A percentile compares a stretch with the other conserved stretches of the same genome.
phyloP scores from a whole-genome alignment of 768 basidiomycete genomes.

The Panellus pusillus region DNA sequence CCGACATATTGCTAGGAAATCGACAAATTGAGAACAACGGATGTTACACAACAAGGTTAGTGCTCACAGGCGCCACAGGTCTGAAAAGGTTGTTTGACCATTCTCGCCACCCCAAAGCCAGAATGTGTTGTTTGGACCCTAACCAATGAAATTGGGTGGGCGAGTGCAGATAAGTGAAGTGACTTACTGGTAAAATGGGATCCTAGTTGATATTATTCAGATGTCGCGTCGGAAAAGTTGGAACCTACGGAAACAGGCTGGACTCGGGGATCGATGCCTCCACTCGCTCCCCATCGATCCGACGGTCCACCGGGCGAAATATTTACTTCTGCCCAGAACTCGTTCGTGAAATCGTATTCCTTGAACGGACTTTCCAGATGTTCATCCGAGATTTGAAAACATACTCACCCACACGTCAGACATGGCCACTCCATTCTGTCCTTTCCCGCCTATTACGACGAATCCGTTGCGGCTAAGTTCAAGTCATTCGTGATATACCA shows the following conservation, averaged over 20 bases:
- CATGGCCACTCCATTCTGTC: conserved; percentile 49
- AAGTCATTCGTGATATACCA: conserved; percentile 9
- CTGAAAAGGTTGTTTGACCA: conserved; percentile 52
- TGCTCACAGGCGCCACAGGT: conserved; percentile 63
- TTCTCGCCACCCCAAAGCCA: conserved; percentile 74
- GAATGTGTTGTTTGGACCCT: conserved; percentile 67
- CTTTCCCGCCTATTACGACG: conserved; percentile 72
- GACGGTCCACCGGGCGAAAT: conserved; percentile 56
- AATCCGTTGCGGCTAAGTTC: conserved; percentile 68
- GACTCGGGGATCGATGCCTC: conserved; percentile 68
- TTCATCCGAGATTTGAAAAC: not conserved
- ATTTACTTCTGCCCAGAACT: conserved; percentile 71
- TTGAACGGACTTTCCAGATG: conserved; percentile 27
- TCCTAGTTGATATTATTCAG: conserved; percentile 31
- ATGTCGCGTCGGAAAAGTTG: not conserved
- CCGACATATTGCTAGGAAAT: conserved; percentile 46
- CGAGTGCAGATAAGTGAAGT: no score
- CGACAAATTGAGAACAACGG: not conserved
- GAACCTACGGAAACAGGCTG: conserved; percentile 23
- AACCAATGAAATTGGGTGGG: no score
- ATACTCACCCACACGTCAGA: conserved; percentile 72
- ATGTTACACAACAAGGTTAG: no score
- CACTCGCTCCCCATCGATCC: conserved; percentile 68
- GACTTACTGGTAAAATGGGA: conserved; percentile 32
- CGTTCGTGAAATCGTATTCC: conserved; percentile 75